Conservation (phyloP, 78 protist genomes). For the Dictyostelium capitatum region DNA sequence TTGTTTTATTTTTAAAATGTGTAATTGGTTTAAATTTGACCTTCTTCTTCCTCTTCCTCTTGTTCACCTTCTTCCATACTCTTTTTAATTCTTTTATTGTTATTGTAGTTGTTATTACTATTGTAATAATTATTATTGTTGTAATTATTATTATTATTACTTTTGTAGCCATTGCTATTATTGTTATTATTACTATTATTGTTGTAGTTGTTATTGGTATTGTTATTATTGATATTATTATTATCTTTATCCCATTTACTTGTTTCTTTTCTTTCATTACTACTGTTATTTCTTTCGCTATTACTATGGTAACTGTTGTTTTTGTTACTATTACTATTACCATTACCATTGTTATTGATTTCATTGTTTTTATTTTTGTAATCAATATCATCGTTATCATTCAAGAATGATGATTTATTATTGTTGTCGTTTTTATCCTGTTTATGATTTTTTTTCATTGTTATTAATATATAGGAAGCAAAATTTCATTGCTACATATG, state of each 20-base stretch:
- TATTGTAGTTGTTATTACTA: background rate
- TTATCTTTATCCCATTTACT: background rate
- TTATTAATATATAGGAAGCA: too few relatives aligned
- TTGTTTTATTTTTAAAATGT: slow-evolving; percentile 19
- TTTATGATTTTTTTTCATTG: too few relatives aligned
- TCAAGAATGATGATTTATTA: too few relatives aligned
- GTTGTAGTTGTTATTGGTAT: background rate
- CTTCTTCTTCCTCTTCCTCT: background rate
- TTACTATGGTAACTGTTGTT: background rate
- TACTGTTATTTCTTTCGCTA: background rate
- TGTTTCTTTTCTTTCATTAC: background rate
- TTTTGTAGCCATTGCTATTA: background rate
- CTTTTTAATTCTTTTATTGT: background rate
- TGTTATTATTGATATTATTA: background rate
- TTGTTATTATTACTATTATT: background rate
- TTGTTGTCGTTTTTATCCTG: too few relatives aligned
- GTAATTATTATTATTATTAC: background rate
- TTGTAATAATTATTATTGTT: background rate
- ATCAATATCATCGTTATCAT: too few relatives aligned
- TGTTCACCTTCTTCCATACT: background rate
- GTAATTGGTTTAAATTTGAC: background rate
- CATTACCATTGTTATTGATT: too few relatives aligned
- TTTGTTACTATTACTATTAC: background rate
- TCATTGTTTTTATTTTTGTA: background rate
- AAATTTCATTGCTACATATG: too few relatives aligned